phyloP scores from a whole-genome alignment of 2,329 filamentous ascomycete species.

The Scedosporium dehoogii region DNA sequence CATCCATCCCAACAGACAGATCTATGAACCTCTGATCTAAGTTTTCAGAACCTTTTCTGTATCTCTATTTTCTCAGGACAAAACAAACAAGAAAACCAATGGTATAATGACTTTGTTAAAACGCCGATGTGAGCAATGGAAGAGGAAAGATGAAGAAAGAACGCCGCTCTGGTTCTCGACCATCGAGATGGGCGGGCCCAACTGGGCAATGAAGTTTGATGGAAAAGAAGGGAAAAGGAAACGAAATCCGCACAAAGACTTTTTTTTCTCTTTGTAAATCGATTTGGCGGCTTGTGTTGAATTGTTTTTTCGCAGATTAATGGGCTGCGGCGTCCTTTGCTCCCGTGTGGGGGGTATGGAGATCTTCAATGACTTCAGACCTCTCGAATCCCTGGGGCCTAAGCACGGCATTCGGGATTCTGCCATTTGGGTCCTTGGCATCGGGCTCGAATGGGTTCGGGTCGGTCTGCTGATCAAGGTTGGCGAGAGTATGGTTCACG shows the following conservation, averaged over 20 bases:
- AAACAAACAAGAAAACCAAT: neutral
- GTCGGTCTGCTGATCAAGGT: conserved; percentile 74
- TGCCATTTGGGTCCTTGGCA: conserved; percentile 58
- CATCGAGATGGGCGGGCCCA: no score
- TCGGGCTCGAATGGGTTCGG: conserved; percentile 85
- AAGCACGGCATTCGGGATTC: conserved; percentile 56
- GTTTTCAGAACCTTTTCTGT: neutral
- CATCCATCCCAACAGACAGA: neutral
- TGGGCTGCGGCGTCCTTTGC: neutral
- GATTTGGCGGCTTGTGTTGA: no score
- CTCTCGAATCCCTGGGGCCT: conserved; percentile 73
- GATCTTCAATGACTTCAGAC: conserved; percentile 57
- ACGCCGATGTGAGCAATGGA: neutral
- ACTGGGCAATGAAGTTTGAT: no score
- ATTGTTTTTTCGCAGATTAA: neutral
- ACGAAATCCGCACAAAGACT: no score
- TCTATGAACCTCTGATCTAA: neutral
- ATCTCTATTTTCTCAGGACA: neutral
- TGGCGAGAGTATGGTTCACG: conserved; percentile 90
- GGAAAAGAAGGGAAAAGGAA: no score
- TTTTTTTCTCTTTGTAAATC: no score
- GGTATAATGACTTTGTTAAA: neutral
- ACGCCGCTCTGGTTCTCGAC: no score
- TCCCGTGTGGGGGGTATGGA: neutral
- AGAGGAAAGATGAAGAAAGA: neutral